Conservation (phyloP, 2,329 filamentous ascomycete genomes). For the Diatrype stigma region DNA sequence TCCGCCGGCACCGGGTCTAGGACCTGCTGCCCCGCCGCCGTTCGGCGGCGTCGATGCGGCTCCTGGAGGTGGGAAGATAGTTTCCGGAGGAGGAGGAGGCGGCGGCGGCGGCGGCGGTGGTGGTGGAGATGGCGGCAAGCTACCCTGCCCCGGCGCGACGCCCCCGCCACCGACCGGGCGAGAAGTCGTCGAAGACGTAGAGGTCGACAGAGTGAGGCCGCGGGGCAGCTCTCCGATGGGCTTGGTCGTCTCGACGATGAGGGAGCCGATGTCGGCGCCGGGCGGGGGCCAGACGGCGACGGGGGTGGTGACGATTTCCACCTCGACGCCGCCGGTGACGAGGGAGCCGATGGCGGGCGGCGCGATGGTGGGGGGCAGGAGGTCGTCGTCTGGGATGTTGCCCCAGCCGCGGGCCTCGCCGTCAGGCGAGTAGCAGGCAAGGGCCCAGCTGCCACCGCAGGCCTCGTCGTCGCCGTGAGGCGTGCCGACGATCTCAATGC, state of each 20-base stretch:
- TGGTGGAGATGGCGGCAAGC: background rate
- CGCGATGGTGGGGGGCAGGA: conserved; percentile 13
- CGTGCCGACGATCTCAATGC: conserved; percentile 5
- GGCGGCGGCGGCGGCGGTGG: background rate
- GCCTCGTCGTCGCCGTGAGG: conserved; percentile 27
- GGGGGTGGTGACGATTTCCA: conserved; percentile 19
- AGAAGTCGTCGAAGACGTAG: conserved; percentile 3
- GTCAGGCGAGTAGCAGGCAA: conserved; percentile 40
- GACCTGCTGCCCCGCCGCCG: background rate
- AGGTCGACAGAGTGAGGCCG: conserved; percentile 4
- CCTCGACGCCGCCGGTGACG: conserved; percentile 21
- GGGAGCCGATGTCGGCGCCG: conserved; percentile 11
- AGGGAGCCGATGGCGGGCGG: conserved; percentile 21
- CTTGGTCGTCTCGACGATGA: conserved; percentile 17
- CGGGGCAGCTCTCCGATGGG: conserved; percentile 21
- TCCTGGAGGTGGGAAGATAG: background rate
- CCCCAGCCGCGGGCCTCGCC: conserved; percentile 31
- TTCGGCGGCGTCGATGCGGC: background rate
- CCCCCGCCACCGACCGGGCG: conserved; percentile 9
- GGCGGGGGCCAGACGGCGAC: conserved; percentile 18
- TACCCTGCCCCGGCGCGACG: conserved; percentile 8
- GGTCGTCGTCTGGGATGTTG: conserved; percentile 22
- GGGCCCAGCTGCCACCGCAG: conserved; percentile 46
- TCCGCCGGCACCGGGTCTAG: no score
- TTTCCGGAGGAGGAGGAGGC: background rate